Evolutionary conservation across 495 filamentous ascomycete genomes (phyloP).

Genomic region (Hyaloscypha hepaticicola): DNA sequence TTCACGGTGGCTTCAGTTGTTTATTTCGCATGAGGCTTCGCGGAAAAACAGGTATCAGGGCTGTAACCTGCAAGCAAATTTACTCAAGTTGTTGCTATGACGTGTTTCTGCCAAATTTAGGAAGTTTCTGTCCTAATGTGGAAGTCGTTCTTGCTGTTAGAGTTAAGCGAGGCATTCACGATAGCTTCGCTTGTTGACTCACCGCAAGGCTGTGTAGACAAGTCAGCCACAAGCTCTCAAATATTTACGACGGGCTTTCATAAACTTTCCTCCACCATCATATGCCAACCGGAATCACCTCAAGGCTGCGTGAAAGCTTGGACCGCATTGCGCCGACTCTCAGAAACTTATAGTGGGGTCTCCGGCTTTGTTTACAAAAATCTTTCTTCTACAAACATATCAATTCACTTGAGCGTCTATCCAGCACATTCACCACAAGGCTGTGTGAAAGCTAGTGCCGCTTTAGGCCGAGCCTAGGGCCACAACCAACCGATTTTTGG

Average conservation of each 20-base stretch:
- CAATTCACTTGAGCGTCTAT: no score
- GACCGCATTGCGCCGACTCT: no score
- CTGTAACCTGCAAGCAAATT: neutral
- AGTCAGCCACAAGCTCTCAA: no score
- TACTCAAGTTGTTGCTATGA: no score
- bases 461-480: neutral
- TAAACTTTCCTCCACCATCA: no score
- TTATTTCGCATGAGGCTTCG: neutral
- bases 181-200: neutral
- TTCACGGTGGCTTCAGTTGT: neutral
- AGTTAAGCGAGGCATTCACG: neutral
- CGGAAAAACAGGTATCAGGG: neutral
- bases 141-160: neutral
- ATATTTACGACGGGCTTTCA: no score
- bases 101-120: neutral
- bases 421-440: neutral
- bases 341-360: no score
- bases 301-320: no score
- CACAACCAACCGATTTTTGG: neutral
- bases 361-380: no score
- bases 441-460: neutral
- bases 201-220: neutral
- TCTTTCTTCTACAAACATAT: no score
- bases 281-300: no score
- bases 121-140: neutral